Evolutionary conservation across 768 basidiomycete species (phyloP), one percentile per base, ranked within the genome.

Genomic region (Macrolepiota dolichaula): DNA sequence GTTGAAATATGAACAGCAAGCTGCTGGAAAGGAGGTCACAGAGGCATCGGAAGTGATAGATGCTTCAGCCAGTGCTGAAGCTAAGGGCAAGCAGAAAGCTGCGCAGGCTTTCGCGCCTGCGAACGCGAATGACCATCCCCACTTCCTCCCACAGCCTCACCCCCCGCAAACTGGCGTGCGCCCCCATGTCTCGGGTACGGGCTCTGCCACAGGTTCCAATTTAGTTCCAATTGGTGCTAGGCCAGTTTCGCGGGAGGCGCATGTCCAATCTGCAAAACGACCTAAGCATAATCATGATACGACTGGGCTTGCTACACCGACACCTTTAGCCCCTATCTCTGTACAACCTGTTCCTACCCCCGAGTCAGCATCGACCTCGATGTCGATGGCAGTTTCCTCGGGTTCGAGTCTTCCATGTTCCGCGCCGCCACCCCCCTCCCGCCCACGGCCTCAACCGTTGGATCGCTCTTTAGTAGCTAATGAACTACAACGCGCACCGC

Each of bases 81-180:
- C 11, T 17, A 56, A 46, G 37, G 54, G 54, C 17, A 55, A 55
- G 36, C 54, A 50, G 35, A 50, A 51, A 38, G 56, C 5, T 57
- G 32, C 22, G 17, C 24, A n/a, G 10, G 6, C 10, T 15, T 13
- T 32, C 13, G 12, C 4, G 0, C 22, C 47, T 49, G 24, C 24
- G 22, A 24, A 12, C 47, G 47, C 24, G 10, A 49, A 27, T 13
- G 4, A 27, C 47, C 47, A 49, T 27, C 55, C 29, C 29, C 29
- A 32, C 7, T 32, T 7, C 29, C 7, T 32, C 29, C 29, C 7
- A 7, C 29, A 32, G 7, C 29, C 29, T 7, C 29, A 32, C 29
- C 29, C 7, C 7, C 29, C 7, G 7, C 29, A 32, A 32, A 32
- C 29, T 32, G 19, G 7, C 40, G 19, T 38, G 6, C 12, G 47